A percentile compares a stretch with the other conserved stretches of the same genome.
phyloP scores from a whole-genome alignment of 2,329 filamentous ascomycete genomes.

The Karstenula rhodostoma region DNA sequence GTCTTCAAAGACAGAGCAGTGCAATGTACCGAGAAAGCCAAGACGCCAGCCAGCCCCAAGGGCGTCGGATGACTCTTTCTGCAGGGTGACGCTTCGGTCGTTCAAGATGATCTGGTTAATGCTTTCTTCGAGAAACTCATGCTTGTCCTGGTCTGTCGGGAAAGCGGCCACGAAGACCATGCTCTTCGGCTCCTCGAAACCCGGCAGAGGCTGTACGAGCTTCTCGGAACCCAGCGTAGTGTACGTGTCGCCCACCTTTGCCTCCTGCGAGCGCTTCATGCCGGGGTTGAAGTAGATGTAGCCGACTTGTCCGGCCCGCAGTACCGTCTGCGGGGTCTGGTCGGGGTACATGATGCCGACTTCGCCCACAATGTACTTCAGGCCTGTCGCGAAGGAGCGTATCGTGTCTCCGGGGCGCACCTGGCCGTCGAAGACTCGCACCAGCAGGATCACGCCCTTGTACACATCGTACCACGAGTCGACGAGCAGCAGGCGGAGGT shows the following conservation, averaged over 20 bases:
- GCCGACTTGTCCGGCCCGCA: slow-evolving; percentile 92
- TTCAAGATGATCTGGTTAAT: slow-evolving; percentile 94
- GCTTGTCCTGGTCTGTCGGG: slow-evolving; percentile 88
- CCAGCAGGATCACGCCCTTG: slow-evolving; percentile 88
- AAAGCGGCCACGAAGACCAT: slow-evolving; percentile 99
- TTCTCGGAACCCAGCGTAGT: slow-evolving; percentile 81
- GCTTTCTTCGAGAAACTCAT: slow-evolving; percentile 87
- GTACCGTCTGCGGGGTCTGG: slow-evolving; percentile 78
- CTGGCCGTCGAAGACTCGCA: slow-evolving; percentile 88
- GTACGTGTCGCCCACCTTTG: slow-evolving; percentile 94
- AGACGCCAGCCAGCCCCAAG: slow-evolving; percentile 92
- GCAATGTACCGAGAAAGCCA: slow-evolving; percentile 93
- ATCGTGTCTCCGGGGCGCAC: slow-evolving; percentile 84
- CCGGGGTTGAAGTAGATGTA: slow-evolving; percentile 98
- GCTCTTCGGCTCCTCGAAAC: slow-evolving; percentile 95
- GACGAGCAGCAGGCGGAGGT: slow-evolving; percentile 84
- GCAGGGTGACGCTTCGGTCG: slow-evolving; percentile 90
- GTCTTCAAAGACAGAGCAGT: slow-evolving; percentile 99
- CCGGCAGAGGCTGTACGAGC: slow-evolving; percentile 80
- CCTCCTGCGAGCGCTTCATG: slow-evolving; percentile 96
- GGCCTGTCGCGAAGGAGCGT: slow-evolving; percentile 85
- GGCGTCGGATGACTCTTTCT: slow-evolving; percentile 94
- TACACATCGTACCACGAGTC: slow-evolving; percentile 99
- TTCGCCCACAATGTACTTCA: slow-evolving; percentile 92
- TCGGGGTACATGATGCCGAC: slow-evolving; percentile 96